Evolutionary conservation across 2,329 filamentous ascomycete species (phyloP), one percentile per base, ranked within the genome.

Genomic region (Colletotrichum agaves): DNA sequence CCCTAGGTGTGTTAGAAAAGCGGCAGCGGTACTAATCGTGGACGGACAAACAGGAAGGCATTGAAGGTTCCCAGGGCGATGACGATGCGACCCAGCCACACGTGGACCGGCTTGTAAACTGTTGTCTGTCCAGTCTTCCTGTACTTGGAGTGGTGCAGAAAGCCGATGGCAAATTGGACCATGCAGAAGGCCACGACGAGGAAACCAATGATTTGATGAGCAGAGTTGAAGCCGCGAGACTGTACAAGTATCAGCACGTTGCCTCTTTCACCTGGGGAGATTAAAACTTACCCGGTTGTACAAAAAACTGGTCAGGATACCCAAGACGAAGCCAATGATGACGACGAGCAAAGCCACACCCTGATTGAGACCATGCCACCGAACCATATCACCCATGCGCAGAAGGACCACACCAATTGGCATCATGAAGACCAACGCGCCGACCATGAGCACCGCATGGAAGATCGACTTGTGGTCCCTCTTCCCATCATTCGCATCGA

Each of bases 181-280:
- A 90, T 74, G 58, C 89, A 76, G 56, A 85, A 80, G 47, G 82
- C 76, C 50, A 87, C 78, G 43, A 88, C 77, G 15, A 89, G 73
- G 63, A 88, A 79, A 8, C 88, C 88, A 63, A 91, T 77, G 56
- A 90, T 80, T 72, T 90, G 88, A 72, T 90, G 88, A 8, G 81
- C 76, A 1, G 82, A 81, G 49, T 81, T 81, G 75, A 88, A 87
- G 10, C 78, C 77, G 56, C 82, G 85, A 17, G 86, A 86, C 84
- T 88, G 47, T 15, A 6, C 7, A 11, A 6, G 10, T 17, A 53
- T 60, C 19, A 55, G 53, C 23, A 46, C 27, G 27, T 27, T 21
- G 39, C 12, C 5, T 5, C 33, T 27, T 35, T 19, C 15, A 4
- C 4, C 3, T 31, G 5, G 31, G 21, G 12, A 23, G 10, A 33